Evolutionary conservation across 129 eudicot genomes (phyloP), one percentile per base, ranked within the genome.

Genomic region (Rutidosis leptorrhynchoides): DNA sequence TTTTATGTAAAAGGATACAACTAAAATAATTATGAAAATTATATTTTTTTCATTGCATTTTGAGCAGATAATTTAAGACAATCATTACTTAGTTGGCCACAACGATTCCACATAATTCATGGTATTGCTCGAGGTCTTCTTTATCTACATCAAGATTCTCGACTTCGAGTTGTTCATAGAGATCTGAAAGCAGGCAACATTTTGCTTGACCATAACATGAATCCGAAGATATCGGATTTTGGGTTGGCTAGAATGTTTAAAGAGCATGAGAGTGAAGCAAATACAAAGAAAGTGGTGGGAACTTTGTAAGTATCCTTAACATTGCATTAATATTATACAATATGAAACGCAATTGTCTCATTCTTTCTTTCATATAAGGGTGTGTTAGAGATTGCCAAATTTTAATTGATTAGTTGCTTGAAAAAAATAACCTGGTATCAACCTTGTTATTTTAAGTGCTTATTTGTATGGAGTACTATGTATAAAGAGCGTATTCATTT

Each of bases 171-270:
- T 40, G n/a, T 40, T 40, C 46, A 40, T 11, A 40, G 46, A 40
- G 46, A 40, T 40, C 46, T 40, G 4, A 40, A 40, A 40, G 46
- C 46, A 40, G 46, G 46, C 5, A 40, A 40, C 46, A 12, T 40
- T 40, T 40, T 40, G 46, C 46, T 82, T 75, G 87, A 83, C 37
- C 16, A 28, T 12, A 64, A 83, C 28, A 53, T 83, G 76, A 79
- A 68, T 56, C 74, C 87, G 22, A 83, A 79, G 46, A 83, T 83
- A 51, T 78, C 84, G 8, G 83, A 83, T 26, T 83, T 83, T 27
- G 82, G 87, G 23, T 12, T 79, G 33, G 87, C 87, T 1, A 83
- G 81, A 75, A 74, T 40, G 46, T 40, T 40, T 40, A 40, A 40
- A 40, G 46, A 40, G 3, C 46, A 40, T 12, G 46, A 40, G 46